Evolutionary conservation across 495 filamentous ascomycete genomes (phyloP), one percentile per base, ranked within the genome.

Genomic region (Chaetomium fimeti): DNA sequence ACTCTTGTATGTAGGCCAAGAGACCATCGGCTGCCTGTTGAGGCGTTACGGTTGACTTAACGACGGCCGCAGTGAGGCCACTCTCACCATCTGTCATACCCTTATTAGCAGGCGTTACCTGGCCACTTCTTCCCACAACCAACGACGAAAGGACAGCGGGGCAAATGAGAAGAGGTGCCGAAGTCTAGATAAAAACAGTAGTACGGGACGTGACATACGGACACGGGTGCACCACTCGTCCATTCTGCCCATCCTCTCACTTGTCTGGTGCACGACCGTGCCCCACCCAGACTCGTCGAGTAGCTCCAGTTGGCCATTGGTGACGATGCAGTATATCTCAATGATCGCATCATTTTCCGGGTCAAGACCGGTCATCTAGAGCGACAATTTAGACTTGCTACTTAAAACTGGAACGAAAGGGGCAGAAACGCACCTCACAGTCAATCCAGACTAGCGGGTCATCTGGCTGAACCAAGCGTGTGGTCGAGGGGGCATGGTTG

Each of bases 271-370:
- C 60, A 98, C 85, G 52, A 95, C 82, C 15, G 83, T 82, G 65
- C 93, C 91, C 81, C 88, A 94, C 63, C 94, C 94, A 25, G 82
- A 74, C 15, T 84, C 76, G 51, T 97, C 92, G 15, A 96, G 76
- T 29, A 96, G 71, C 45, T 90, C 81, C 25, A 98, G 83, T 43
- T 92, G 76, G 49, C 83, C 81, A 69, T 93, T 86, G 9, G 95
- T 98, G 72, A 98, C 84, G 77, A 95, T 89, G 78, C 94, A 98
- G 75, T 89, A 94, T 36, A 98, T 89, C 72, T 95, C 91, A 67
- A 98, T 85, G 70, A 98, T 96, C 18, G 85, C 83, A 69, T 98
- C 95, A 22, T 75, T 84, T 32, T 88, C 84, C 2, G 86, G 79
- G 73, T 96, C 81, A 5, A 98, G 86, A 4, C 94, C 94, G 3